phyloP scores from a whole-genome alignment of 2,329 filamentous ascomycete genomes.

The Fusarium falciforme region DNA sequence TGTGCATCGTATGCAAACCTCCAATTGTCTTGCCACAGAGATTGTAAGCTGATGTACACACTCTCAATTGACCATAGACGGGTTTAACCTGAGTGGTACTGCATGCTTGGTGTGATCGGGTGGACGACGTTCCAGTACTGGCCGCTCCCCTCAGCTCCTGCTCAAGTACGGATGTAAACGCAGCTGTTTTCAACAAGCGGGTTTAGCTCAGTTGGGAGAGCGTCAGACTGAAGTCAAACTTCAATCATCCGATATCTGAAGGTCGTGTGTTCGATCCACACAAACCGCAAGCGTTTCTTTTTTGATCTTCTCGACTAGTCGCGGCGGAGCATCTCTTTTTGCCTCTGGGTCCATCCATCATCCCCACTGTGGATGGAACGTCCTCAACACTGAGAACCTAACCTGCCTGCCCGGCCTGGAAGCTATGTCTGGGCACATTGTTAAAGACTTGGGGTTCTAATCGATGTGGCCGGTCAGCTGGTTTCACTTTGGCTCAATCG shows the following conservation, averaged over 20 bases:
- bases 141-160: not conserved
- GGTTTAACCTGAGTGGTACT: not conserved
- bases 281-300: constrained; percentile 40
- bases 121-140: not conserved
- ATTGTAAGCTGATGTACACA: not conserved
- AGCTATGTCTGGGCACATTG: not conserved
- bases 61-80: not conserved
- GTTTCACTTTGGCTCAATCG: not conserved
- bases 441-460: accelerated
- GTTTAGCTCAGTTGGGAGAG: constrained; percentile 42
- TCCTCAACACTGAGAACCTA: not conserved
- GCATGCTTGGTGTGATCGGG: not conserved
- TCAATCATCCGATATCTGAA: constrained; percentile 43
- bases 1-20: not conserved
- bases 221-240: constrained; percentile 41
- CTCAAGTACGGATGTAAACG: not conserved
- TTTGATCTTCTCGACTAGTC: not conserved
- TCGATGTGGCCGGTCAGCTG: too few species aligned
- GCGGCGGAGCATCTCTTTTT: not conserved
- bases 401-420: not conserved
- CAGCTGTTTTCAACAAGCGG: constrained; percentile 28
- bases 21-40: not conserved
- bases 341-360: not conserved
- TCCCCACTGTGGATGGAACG: not conserved
- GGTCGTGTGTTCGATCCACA: constrained; percentile 48